Evolutionary conservation across 2,329 filamentous ascomycete genomes (phyloP).

Genomic region (Podosphaera xanthii): DNA sequence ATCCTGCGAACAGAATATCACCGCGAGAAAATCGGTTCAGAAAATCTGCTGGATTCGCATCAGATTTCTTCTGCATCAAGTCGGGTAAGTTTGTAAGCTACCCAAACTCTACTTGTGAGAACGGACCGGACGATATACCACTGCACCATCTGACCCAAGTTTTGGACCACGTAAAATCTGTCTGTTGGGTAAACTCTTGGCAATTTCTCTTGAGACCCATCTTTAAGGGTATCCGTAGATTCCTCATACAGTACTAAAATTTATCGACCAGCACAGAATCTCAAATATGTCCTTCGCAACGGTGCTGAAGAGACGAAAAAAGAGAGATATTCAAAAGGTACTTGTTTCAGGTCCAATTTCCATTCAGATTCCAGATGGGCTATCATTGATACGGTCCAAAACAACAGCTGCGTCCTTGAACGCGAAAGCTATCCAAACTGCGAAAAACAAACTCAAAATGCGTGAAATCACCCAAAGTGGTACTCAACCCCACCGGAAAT

Average conservation of each 20-base stretch:
- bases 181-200: background rate
- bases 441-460: background rate
- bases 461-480: no score
- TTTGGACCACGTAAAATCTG: background rate
- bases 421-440: background rate
- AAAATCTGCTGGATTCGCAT: no score
- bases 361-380: background rate
- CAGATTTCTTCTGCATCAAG: no score
- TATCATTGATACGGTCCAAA: background rate
- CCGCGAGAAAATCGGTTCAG: no score
- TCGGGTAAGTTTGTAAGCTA: no score
- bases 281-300: background rate
- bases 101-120: no score
- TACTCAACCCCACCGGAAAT: background rate
- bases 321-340: background rate
- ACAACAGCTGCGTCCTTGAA: background rate
- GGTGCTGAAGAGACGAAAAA: background rate
- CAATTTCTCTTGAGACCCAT: background rate
- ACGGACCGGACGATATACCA: background rate
- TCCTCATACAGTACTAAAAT: background rate
- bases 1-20: no score
- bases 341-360: background rate
- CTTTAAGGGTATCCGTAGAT: background rate
- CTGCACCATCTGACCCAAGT: background rate
- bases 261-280: background rate